Conservation (phyloP, 1,139 yeast species). For the Hemisphaericaspora lyxosophila region DNA sequence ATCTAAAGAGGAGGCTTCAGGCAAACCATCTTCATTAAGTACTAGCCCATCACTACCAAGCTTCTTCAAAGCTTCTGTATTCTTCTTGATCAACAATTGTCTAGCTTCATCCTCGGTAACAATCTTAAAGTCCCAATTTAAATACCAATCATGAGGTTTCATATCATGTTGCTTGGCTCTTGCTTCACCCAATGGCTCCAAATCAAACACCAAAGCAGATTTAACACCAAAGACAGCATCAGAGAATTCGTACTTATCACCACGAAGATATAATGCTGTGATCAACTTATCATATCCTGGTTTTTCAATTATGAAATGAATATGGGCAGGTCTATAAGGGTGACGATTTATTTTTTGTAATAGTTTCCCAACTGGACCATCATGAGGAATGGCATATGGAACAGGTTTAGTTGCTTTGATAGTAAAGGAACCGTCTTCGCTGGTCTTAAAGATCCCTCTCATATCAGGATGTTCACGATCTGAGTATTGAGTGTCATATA, state of each 20-base stretch:
- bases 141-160: slow-evolving; percentile 24
- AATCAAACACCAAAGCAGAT: slow-evolving; percentile 19
- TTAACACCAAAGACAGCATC: slow-evolving; percentile 34
- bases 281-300: slow-evolving; percentile 29
- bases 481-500: slow-evolving; percentile 34
- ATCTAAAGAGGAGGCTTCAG: slow-evolving; percentile 15
- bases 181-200: slow-evolving; percentile 20
- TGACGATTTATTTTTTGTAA: slow-evolving; percentile 31
- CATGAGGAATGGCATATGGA: slow-evolving; percentile 39
- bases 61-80: slow-evolving; percentile 18
- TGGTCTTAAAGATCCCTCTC: slow-evolving; percentile 31
- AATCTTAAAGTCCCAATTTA: slow-evolving; percentile 25
- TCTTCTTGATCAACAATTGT: slow-evolving; percentile 15
- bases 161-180: slow-evolving; percentile 20
- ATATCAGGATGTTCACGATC: slow-evolving; percentile 25
- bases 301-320: slow-evolving; percentile 30
- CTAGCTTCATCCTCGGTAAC: slow-evolving; percentile 21
- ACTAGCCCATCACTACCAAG: slow-evolving; percentile 11
- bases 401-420: slow-evolving; percentile 33
- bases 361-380: slow-evolving; percentile 39
- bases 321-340: slow-evolving; percentile 38
- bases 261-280: slow-evolving; percentile 30
- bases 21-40: slow-evolving; percentile 20
- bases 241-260: slow-evolving; percentile 30
- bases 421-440: slow-evolving; percentile 26